Conservation (phyloP, 148 eudicot species). For the Agrostemma githago region DNA sequence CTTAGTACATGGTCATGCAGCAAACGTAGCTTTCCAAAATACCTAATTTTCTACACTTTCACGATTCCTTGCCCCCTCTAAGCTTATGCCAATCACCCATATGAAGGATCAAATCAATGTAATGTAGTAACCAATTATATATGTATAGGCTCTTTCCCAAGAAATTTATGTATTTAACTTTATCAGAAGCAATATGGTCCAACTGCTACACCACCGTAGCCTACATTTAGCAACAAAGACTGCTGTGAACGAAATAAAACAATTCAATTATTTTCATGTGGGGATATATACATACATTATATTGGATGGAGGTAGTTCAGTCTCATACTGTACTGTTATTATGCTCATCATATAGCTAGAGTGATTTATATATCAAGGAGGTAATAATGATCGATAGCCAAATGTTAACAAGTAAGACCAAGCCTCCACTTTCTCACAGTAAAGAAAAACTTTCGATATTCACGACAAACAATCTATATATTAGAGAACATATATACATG, state of each 20-base stretch:
- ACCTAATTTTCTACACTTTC: conserved; percentile 35
- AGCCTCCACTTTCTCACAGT: no score
- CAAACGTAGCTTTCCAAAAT: conserved; percentile 31
- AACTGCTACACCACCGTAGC: background rate
- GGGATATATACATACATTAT: background rate
- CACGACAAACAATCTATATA: no score
- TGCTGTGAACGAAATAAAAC: conserved; percentile 14
- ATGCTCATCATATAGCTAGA: background rate
- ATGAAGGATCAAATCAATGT: conserved; percentile 23
- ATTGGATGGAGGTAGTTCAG: background rate
- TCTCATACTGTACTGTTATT: background rate
- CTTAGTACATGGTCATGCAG: conserved; percentile 25
- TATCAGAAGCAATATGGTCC: conserved; percentile 14
- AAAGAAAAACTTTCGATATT: no score
- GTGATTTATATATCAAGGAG: background rate
- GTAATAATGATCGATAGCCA: no score
- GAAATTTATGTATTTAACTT: conserved; percentile 15
- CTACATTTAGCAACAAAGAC: conserved; percentile 8
- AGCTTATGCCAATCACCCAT: conserved; percentile 26
- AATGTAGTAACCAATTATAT: conserved; percentile 10
- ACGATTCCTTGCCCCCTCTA: conserved; percentile 33
- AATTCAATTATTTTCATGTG: background rate
- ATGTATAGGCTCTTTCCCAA: conserved; percentile 10
- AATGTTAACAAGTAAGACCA: no score
- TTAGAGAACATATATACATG: no score